phyloP scores from a whole-genome alignment of 805 yeast species.

The Metschnikowia shivogae region DNA sequence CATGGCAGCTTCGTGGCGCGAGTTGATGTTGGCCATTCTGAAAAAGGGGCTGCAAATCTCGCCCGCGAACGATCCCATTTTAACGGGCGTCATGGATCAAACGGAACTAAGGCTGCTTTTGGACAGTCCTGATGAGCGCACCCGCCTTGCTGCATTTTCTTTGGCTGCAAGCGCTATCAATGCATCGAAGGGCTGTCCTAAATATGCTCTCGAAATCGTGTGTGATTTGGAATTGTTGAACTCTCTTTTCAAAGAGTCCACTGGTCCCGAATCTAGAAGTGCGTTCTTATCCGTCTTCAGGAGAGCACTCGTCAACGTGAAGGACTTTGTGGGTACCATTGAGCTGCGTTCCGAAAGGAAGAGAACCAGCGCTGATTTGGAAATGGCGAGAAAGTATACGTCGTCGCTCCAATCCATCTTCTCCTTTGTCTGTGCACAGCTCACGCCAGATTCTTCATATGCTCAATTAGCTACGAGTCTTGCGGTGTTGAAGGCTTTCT shows the following conservation, averaged over 20 bases:
- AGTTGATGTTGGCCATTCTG: slow-evolving; percentile 10
- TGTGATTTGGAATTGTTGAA: slow-evolving; percentile 36
- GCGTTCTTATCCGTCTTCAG: slow-evolving; percentile 59
- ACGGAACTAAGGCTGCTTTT: slow-evolving; percentile 33
- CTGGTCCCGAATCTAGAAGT: slow-evolving; percentile 51
- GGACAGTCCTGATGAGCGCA: slow-evolving; percentile 38
- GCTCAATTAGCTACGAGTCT: slow-evolving; percentile 29
- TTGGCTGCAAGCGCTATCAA: slow-evolving; percentile 59
- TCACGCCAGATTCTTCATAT: slow-evolving; percentile 46
- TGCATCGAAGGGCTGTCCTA: slow-evolving; percentile 53
- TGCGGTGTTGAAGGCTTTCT: slow-evolving; percentile 48
- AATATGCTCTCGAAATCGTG: slow-evolving; percentile 42
- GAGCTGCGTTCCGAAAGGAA: slow-evolving; percentile 13
- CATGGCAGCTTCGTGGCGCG: slow-evolving; percentile 4
- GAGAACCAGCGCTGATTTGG: slow-evolving; percentile 9
- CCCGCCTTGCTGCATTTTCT: slow-evolving; percentile 55
- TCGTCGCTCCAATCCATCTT: slow-evolving; percentile 35
- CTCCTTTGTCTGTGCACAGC: slow-evolving; percentile 54
- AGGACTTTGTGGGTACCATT: slow-evolving; percentile 52
- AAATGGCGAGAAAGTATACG: not conserved
- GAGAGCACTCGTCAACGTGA: slow-evolving; percentile 57
- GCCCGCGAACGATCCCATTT: slow-evolving; percentile 9
- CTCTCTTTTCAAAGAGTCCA: slow-evolving; percentile 8
- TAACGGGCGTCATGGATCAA: slow-evolving; percentile 1
- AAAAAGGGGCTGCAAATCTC: slow-evolving; percentile 9